phyloP scores from a whole-genome alignment of 495 filamentous ascomycete genomes.

The Podospora sp. region DNA sequence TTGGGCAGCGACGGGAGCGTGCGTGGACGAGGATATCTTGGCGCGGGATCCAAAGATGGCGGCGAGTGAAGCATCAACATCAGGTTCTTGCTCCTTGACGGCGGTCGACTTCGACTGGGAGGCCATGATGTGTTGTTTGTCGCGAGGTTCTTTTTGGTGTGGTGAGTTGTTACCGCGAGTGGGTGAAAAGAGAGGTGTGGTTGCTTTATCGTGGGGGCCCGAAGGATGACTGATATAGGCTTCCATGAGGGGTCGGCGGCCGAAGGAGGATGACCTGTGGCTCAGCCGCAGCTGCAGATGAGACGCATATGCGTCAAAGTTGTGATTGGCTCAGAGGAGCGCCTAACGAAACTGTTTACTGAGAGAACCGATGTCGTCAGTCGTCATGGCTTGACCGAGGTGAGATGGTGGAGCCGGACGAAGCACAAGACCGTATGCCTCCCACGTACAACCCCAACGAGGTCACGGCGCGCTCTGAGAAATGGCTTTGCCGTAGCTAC shows the following conservation, averaged over 20 bases:
- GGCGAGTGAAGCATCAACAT: not conserved
- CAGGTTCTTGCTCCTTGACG: not conserved
- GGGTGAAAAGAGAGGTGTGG: not conserved
- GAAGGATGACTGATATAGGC: not conserved
- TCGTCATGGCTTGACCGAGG: no score
- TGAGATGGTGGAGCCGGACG: no score
- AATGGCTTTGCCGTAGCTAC: no score
- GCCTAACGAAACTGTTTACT: not conserved
- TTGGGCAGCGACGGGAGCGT: not conserved
- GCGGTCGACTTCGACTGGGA: not conserved
- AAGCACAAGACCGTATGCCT: no score
- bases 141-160: not conserved
- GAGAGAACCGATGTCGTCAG: no score
- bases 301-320: not conserved
- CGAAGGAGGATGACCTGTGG: not conserved
- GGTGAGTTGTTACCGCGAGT: not conserved
- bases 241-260: not conserved
- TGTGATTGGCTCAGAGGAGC: not conserved
- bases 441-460: no score
- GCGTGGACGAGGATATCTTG: not conserved
- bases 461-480: no score
- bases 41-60: not conserved
- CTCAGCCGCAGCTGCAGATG: not conserved
- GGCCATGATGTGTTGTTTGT: not conserved
- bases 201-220: not conserved